Conservation (phyloP, 2,329 filamentous ascomycete genomes). For the Beauveria scarabaeidicola region DNA sequence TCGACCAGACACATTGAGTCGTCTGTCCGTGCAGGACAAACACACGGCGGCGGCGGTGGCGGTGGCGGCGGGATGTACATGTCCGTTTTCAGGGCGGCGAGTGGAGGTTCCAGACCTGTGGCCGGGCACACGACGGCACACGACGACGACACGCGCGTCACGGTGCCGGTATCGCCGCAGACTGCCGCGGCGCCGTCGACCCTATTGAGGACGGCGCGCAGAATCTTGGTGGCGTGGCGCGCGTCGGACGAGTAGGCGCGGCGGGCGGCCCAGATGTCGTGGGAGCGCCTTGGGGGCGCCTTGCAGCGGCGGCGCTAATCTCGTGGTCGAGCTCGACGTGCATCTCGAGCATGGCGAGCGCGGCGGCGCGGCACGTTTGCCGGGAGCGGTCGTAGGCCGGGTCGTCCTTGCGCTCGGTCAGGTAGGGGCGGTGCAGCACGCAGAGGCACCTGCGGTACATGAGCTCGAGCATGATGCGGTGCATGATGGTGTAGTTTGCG, state of each 20-base stretch:
- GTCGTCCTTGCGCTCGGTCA: conserved; percentile 31
- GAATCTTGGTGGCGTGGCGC: conserved; percentile 32
- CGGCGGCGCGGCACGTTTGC: conserved; percentile 33
- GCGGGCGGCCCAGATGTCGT: conserved; percentile 34
- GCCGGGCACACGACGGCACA: background rate
- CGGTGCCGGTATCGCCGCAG: background rate
- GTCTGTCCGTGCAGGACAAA: background rate
- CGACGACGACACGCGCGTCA: background rate
- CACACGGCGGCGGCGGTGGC: background rate
- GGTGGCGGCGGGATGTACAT: background rate
- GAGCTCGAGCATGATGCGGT: conserved; percentile 39
- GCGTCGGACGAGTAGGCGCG: conserved; percentile 32
- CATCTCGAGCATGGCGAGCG: conserved; percentile 35
- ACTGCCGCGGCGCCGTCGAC: conserved; percentile 18
- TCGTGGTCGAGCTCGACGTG: conserved; percentile 40
- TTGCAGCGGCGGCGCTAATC: conserved; percentile 28
- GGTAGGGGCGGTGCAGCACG: conserved; percentile 41
- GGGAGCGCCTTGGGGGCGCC: conserved; percentile 30
- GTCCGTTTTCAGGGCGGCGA: conserved; percentile 4
- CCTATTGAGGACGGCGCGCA: conserved; percentile 33
- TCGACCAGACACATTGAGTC: background rate
- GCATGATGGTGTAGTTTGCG: conserved; percentile 36
- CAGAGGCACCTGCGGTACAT: conserved; percentile 41
- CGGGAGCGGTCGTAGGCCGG: conserved; percentile 30
- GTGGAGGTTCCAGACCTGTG: background rate